Evolutionary conservation across 192 early-diverging fungal genomes (phyloP), one percentile per base, ranked within the genome.

Genomic region (Linnemannia elongata): DNA sequence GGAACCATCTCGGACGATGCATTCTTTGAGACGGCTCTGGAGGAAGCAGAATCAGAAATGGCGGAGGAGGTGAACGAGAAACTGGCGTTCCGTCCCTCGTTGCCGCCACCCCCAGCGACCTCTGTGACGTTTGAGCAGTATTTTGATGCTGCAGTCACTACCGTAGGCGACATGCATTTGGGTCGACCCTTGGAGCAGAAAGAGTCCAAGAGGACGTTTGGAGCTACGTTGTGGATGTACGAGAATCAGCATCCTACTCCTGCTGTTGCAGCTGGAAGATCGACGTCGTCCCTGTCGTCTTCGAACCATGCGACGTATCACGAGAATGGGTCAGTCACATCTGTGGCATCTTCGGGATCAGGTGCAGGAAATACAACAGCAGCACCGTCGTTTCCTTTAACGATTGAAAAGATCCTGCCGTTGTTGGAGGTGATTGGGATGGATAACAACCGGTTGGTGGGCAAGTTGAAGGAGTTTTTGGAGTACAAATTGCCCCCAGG

Each of bases 141-240:
- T n/a, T 87, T 87, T 69, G 79, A 87, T 33, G 22, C 57, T 13
- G 35, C 60, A 12, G 60, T 66, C 7, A 71, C 76, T 3, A 78
- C 77, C 39, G 36, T 68, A 38, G 85, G 85, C 6, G 85, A 87
- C 33, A 35, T 87, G 30, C 85, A 87, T 69, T 73, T 87, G 9
- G 85, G 85, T 41, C 55, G 85, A 81, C 85, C 85, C 1, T 35
- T 87, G 75, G 85, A 87, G 39, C 85, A 81, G 27, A 81, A 87
- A 45, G 85, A 87, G 44, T 78, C 85, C 8, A 76, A 70, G 33
- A 81, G 74, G 72, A 69, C 85, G 4, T 87, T 87, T 74, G 85
- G 85, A 15, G 85, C 85, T 7, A 87, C 85, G 1, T 63, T 87
- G 49, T 87, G 85, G 85, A 87, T 87, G 85, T 87, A 87, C n/a